These are phyloP conservation scores for Exophiala lecanii-corni DNA, from an alignment of 2,329 filamentous ascomycete species.

Conservation along the genomic window DNA sequence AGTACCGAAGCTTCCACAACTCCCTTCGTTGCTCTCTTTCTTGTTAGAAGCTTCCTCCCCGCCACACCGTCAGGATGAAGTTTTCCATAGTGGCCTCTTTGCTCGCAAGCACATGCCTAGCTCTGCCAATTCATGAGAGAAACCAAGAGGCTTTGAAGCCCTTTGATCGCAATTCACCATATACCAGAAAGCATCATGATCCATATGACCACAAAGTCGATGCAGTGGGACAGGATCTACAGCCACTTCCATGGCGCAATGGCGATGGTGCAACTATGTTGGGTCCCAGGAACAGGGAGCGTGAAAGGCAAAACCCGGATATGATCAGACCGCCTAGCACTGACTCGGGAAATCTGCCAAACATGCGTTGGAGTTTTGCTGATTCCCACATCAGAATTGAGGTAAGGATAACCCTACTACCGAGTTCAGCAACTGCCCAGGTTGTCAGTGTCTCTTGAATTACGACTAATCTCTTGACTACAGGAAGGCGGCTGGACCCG, in stretches of 20 bases:
- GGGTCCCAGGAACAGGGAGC: conserved; percentile 64
- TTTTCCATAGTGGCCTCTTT: conserved; percentile 14
- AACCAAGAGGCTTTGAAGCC: conserved; percentile 38
- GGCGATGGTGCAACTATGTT: conserved; percentile 62
- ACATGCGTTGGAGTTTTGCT: conserved; percentile 68
- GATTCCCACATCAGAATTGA: conserved; percentile 62
- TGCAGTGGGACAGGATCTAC: conserved; percentile 17
- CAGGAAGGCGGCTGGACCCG: conserved; percentile 73
- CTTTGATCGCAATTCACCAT: conserved; percentile 11
- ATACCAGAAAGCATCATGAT: conserved; percentile 17
- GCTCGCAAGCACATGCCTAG: conserved; percentile 14
- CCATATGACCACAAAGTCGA: conserved; percentile 22
- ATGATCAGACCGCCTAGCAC: conserved; percentile 67
- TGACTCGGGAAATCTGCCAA: conserved; percentile 64
- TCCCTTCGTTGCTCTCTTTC: neutral
- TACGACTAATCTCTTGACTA: too few relatives aligned
- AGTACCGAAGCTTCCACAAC: neutral
- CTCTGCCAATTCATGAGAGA: conserved; percentile 15
- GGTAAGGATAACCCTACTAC: conserved; percentile 36
- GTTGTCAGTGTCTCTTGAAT: too few relatives aligned
- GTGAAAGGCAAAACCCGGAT: conserved; percentile 67
- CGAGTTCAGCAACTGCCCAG: neutral
- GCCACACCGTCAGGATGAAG: conserved; percentile 10
- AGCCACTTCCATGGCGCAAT: conserved; percentile 60
- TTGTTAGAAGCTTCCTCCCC: neutral